Evolutionary conservation across 1,284 basidiomycete species (phyloP), one percentile per base, ranked within the genome.

Genomic region (Dichomitus squalens): DNA sequence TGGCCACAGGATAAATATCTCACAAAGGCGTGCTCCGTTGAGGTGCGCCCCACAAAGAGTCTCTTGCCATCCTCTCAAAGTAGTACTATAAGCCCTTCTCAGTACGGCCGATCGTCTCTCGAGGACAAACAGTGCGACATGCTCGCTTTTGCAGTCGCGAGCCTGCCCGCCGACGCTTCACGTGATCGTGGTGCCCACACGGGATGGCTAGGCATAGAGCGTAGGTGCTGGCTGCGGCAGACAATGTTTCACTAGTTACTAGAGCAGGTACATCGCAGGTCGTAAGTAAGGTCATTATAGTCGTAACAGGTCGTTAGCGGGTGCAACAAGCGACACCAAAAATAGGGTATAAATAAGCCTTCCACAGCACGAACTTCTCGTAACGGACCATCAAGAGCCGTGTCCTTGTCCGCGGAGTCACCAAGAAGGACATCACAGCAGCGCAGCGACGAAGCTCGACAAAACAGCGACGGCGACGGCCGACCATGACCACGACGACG

Each of bases 301-400:
- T 63, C 61, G 41, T 63, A 18, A 57, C 33, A 53, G 9, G 55
- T 60, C 56, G 52, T 58, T 12, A 61, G 29, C 35, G 25, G 53
- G 53, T 23, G 33, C 34, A 18, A 46, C 9, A 44, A 44, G n/a
- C 56, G 58, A 44, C 46, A 48, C n/a, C 48, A 58, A 58, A 63
- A 57, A 23, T 58, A 63, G 56, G 61, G 57, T 57, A 63, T 63
- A 60, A 63, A 63, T 63, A 63, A 20, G 50, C 38, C 31, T 29
- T 21, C 50, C 43, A 41, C 50, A 34, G 31, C 29, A 7, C 27
- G 25, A 54, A n/a, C 49, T 27, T 21, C 31, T 23, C 39, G 25
- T 12, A 27, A 9, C 36, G 4, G 35, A 34, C 31, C 41, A 29
- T 9, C 38, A 40, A 48, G 20, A 25, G 27, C 12, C 20, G 21